Evolutionary conservation across 345 rosid genomes (phyloP).

Genomic region (Cardamine occulta): DNA sequence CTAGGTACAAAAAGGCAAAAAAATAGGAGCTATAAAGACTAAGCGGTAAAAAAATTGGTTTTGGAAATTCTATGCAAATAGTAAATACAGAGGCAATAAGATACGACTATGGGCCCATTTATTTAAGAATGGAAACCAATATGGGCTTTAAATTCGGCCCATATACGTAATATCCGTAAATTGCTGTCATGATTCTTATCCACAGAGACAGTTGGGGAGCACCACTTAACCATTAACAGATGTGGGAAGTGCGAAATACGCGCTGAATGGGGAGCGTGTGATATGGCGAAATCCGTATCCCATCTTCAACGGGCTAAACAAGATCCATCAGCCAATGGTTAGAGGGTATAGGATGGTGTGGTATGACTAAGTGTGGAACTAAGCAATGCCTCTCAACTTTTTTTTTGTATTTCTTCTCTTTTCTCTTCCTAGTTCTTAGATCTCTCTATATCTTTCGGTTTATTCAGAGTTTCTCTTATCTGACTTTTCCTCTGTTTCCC

Average conservation of each 20-base stretch:
- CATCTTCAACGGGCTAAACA: constrained; percentile 31
- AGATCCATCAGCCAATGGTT: constrained; percentile 38
- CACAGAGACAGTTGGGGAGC: constrained; percentile 1
- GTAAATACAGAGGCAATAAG: neutral
- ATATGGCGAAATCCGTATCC: constrained; percentile 26
- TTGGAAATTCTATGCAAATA: neutral
- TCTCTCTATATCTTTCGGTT: constrained; percentile 15
- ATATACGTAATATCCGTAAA: neutral
- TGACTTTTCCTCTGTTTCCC: constrained; percentile 30
- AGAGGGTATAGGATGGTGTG: constrained; percentile 19
- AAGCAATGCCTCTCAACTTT: constrained; percentile 7
- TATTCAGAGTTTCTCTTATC: constrained; percentile 6
- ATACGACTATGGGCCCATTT: neutral
- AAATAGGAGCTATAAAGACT: neutral
- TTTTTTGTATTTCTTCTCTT: neutral
- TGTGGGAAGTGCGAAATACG: constrained; percentile 14
- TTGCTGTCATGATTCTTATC: constrained; percentile 12
- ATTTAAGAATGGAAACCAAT: neutral
- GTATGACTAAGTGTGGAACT: constrained; percentile 15
- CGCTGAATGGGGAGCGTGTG: constrained; percentile 8
- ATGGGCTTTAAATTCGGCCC: neutral
- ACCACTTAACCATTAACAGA: neutral
- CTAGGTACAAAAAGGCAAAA: neutral
- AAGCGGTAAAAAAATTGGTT: too few species aligned
- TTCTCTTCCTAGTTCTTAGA: constrained; percentile 10